A percentile compares a stretch with the other conserved stretches of the same genome.
Conservation (phyloP, 2,329 filamentous ascomycete species). For the Colletotrichum viniferum region DNA sequence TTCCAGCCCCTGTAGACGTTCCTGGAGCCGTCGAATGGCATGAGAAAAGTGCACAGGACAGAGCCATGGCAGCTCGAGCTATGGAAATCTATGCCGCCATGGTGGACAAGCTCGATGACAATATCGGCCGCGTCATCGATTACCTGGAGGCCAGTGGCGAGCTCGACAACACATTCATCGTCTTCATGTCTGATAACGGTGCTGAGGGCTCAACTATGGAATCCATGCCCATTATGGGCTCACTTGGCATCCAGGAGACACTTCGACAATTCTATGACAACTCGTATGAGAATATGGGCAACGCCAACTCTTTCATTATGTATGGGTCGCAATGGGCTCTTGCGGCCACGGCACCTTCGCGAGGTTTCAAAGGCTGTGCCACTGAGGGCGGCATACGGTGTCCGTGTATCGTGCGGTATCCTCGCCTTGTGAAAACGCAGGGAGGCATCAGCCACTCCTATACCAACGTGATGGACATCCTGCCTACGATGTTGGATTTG, state of each 20-base stretch:
- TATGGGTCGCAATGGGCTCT: background rate
- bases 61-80: conserved; percentile 27
- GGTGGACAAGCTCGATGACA: conserved; percentile 59
- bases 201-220: conserved; percentile 28
- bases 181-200: conserved; percentile 58
- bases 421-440: background rate
- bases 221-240: background rate
- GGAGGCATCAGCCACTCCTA: background rate
- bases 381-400: background rate
- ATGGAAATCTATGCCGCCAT: conserved; percentile 59
- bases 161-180: conserved; percentile 56
- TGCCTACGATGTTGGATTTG: conserved; percentile 50
- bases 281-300: background rate
- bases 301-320: background rate
- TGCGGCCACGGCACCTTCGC: background rate
- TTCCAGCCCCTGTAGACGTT: background rate
- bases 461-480: conserved; percentile 52
- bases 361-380: background rate
- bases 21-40: background rate
- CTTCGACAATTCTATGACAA: conserved; percentile 40
- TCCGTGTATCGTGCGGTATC: background rate
- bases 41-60: background rate
- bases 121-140: conserved; percentile 56
- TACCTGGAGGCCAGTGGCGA: conserved; percentile 53
- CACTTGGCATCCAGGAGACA: conserved; percentile 55